Evolutionary conservation across 345 rosid genomes (phyloP).

Genomic region (Hibiscus trionum): DNA sequence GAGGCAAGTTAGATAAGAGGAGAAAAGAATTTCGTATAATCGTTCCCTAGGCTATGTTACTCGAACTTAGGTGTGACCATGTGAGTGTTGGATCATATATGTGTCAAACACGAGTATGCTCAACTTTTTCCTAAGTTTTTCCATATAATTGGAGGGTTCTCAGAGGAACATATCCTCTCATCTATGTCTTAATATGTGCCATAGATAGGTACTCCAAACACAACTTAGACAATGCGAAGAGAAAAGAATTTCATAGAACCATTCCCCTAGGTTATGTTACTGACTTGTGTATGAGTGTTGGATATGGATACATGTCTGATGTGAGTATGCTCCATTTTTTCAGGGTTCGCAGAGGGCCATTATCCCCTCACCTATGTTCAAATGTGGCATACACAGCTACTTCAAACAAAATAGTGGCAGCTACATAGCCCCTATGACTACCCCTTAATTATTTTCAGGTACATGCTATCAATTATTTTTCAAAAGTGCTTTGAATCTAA

Average conservation of each 20-base stretch:
- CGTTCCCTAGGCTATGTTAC: neutral
- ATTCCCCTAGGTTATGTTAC: too few relatives aligned
- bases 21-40: neutral
- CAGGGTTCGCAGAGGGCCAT: too few relatives aligned
- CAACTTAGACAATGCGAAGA: too few relatives aligned
- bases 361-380: too few relatives aligned
- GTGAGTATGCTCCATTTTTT: too few relatives aligned
- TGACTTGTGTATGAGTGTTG: too few relatives aligned
- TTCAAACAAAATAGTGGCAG: neutral
- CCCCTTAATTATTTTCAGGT: neutral
- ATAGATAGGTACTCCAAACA: neutral
- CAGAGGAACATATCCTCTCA: neutral
- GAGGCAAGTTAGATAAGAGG: neutral
- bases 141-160: neutral
- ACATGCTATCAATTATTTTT: neutral
- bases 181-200: neutral
- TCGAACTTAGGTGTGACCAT: neutral
- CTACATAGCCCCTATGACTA: neutral
- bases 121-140: neutral
- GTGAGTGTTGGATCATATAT: neutral
- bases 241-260: too few relatives aligned
- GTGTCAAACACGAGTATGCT: neutral
- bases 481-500: neutral
- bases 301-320: too few relatives aligned
- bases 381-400: too few relatives aligned